These are phyloP conservation scores for Cryomyces minteri DNA, from an alignment of 495 filamentous ascomycete genomes.

Conservation along the genomic window DNA sequence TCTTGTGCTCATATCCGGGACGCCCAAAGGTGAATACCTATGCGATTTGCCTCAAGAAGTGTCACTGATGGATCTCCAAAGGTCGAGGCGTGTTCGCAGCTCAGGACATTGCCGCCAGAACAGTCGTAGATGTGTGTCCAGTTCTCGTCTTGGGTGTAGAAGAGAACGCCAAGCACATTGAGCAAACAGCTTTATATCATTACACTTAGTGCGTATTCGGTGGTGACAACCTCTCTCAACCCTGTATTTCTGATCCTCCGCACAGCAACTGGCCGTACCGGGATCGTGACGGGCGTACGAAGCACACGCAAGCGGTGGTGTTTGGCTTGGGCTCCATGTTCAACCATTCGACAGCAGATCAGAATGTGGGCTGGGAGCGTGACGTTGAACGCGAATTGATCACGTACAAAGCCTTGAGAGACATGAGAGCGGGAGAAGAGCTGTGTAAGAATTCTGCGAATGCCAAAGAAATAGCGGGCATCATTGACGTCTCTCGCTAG, in stretches of 20 bases:
- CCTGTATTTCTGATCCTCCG: not conserved
- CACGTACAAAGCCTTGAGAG: slow-evolving; percentile 28
- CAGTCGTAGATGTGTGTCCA: slow-evolving; percentile 31
- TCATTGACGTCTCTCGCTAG: slow-evolving; percentile 1
- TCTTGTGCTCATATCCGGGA: slow-evolving; percentile 11
- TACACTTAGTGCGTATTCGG: slow-evolving; percentile 33
- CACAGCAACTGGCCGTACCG: slow-evolving; percentile 23
- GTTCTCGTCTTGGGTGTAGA: slow-evolving; percentile 28
- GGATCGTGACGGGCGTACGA: slow-evolving; percentile 3
- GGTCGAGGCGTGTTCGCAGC: slow-evolving; percentile 34
- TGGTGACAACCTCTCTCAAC: not conserved
- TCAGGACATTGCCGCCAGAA: slow-evolving; percentile 24
- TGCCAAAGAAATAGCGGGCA: not conserved
- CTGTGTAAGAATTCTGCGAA: slow-evolving; percentile 18
- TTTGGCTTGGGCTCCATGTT: slow-evolving; percentile 39
- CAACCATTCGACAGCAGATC: slow-evolving; percentile 30
- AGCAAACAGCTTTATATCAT: slow-evolving; percentile 30
- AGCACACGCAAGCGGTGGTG: slow-evolving; percentile 29
- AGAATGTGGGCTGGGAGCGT: slow-evolving; percentile 35
- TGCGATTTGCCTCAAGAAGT: not conserved
- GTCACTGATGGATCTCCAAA: slow-evolving; percentile 4
- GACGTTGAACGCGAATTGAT: slow-evolving; percentile 26
- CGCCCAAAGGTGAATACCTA: slow-evolving; percentile 11
- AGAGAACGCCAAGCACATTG: slow-evolving; percentile 28
- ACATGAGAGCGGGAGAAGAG: slow-evolving; percentile 33